Base-by-base conservation (phyloP, 139 green algal species). In the Closterium sp. region DNA sequence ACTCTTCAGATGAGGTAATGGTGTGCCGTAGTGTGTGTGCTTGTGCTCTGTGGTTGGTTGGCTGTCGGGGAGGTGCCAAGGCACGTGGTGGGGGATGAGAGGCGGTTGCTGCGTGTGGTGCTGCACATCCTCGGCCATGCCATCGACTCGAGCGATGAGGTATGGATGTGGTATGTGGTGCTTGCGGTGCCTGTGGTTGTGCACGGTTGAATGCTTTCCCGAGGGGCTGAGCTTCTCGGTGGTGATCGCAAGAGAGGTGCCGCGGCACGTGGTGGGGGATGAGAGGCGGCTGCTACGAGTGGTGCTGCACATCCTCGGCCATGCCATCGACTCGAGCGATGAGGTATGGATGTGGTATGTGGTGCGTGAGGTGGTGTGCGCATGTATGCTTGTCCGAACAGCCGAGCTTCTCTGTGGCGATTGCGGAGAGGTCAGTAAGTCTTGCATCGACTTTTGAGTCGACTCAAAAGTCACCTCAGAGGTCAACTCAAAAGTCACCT, bases 61-160 rank as follows among this genome's bases (percentile, higher is more conserved):
- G n/a, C n/a, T n/a, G n/a, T n/a, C n/a, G n/a, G n/a, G n/a, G 88
- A 87, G 30, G 31, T 91, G 81, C 88, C 88, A 4, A 3, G 19
- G 19, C 89, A 32, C 21, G 43, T 91, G 55, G 88, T 88, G 33
- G 43, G 89, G 23, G 89, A 89, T 34, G 69, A 88, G 25, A 34
- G 90, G 69, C 66, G 89, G 8, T 84, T 88, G 16, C 34, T 91
- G 89, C 88, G 89, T 6, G 90, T 84, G 33, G 28, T 34, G 34
- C 89, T 91, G 25, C 90, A 91, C 35, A 2, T 89, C 8, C 3
- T 91, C 12, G 89, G 89, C 9, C 36, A 91, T 34, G 89, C 69
- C 8, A 33, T 91, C 33, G 43, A 66, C 25, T 85, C 38, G 16
- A 91, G 43, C 21, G 2, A 89, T 23, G 30, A 91, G 38, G 88